Evolutionary conservation across 2,329 filamentous ascomycete species (phyloP).

Genomic region (Phoma sp.): DNA sequence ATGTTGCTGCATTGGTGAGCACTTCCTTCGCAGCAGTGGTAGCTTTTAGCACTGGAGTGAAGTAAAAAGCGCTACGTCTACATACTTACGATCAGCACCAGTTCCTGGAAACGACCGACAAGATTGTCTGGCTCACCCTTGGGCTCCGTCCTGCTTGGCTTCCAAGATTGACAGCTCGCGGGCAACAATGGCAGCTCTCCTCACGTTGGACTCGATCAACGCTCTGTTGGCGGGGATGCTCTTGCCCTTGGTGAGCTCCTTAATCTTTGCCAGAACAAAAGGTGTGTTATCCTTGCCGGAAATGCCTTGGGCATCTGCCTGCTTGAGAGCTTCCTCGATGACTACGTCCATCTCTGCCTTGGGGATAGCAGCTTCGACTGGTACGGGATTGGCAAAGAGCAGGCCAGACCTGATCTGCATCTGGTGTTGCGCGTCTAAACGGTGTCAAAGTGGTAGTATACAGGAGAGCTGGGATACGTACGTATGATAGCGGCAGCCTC

Average conservation of each 20-base stretch:
- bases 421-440: constrained; percentile 71
- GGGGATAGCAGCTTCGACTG: constrained; percentile 72
- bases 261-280: constrained; percentile 80
- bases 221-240: constrained; percentile 78
- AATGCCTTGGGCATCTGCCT: constrained; percentile 53
- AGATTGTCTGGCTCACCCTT: constrained; percentile 48
- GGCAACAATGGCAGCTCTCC: constrained; percentile 69
- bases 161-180: constrained; percentile 67
- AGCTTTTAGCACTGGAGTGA: constrained; percentile 32
- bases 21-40: constrained; percentile 20
- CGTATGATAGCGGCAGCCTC: constrained; percentile 90
- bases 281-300: constrained; percentile 83
- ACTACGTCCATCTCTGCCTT: constrained; percentile 56
- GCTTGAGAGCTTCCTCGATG: constrained; percentile 50
- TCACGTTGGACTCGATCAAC: constrained; percentile 71
- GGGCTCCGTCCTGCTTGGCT: constrained; percentile 40
- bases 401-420: constrained; percentile 80
- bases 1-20: constrained; percentile 24
- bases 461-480: constrained; percentile 49
- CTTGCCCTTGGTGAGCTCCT: constrained; percentile 75
- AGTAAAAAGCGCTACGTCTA: constrained; percentile 36
- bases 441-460: constrained; percentile 2
- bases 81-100: constrained; percentile 50
- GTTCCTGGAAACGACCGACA: constrained; percentile 33
- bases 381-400: constrained; percentile 88